Base-by-base conservation (phyloP, 2,329 filamentous ascomycete genomes). In the Leptographium wingfieldii region DNA sequence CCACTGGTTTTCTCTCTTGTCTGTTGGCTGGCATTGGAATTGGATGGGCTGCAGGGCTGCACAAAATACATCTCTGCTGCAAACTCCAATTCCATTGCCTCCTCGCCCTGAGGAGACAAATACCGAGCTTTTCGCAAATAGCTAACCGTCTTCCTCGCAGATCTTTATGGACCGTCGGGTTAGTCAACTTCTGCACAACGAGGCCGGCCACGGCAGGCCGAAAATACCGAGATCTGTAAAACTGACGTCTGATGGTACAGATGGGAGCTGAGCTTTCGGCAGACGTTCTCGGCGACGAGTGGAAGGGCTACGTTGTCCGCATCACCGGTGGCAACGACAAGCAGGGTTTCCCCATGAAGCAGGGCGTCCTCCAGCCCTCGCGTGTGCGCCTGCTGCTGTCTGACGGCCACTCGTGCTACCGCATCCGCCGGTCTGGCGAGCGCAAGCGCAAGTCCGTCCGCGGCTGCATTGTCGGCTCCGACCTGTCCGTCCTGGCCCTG, bases 311-410 rank as follows among this genome's bases (percentile, higher is more conserved):
- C 84, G 87, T 99, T 82, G 91, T 99, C 87, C 88, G 86, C 77
- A 97, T 99, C 83, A 99, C 94, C 73, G 95, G 94, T 74, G 94
- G 95, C 76, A 99, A 99, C 88, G 94, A 99, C 89, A 99, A 99
- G 90, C 95, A 99, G 85, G 94, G 94, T 83, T 99, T 99, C 86
- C 94, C 94, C 71, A 99, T 99, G 94, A 99, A 99, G 91, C 95
- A 99, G 87, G 94, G 94, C 84, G 89, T 95, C 77, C 92, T 99
- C 85, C 89, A 95, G 79, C 92, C 94, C 72, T 94, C 90, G 77
- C 94, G 94, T 94, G 94, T 96, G 80, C 88, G 90, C 70, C 91
- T 99, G 69, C 88, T 99, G 73, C 90, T 99, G 74, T 76, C 87
- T 75, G 91, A 95, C 61, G 94, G 94, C 77, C 94, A 97, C 89